Conservation (phyloP, 1,284 basidiomycete genomes). For the Flammula alnicola region DNA sequence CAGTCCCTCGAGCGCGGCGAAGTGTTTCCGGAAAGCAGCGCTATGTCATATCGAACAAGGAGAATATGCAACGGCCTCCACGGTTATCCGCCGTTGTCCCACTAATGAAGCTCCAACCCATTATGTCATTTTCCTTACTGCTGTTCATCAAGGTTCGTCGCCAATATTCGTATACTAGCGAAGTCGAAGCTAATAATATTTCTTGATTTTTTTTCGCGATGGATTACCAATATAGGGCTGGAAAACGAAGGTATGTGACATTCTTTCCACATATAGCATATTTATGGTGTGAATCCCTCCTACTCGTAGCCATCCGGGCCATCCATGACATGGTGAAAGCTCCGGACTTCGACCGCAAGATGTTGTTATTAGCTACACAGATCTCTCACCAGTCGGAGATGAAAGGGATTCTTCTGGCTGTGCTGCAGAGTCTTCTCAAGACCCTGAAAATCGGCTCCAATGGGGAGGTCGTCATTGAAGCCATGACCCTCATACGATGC, state of each 20-base stretch:
- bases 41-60: constrained; percentile 77
- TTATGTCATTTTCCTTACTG: constrained; percentile 74
- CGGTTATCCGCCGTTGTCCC: constrained; percentile 70
- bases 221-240: constrained; percentile 50
- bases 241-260: constrained; percentile 71
- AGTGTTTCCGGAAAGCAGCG: constrained; percentile 81
- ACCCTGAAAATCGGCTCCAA: constrained; percentile 58
- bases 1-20: constrained; percentile 56
- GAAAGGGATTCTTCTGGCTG: constrained; percentile 69
- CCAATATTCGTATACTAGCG: neutral
- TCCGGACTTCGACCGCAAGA: constrained; percentile 79
- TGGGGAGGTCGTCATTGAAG: constrained; percentile 66
- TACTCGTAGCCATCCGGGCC: constrained; percentile 62
- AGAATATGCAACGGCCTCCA: constrained; percentile 71
- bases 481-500: constrained; percentile 76
- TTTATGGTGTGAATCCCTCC: constrained; percentile 12
- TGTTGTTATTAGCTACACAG: constrained; percentile 79
- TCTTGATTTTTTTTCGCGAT: constrained; percentile 13
- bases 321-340: constrained; percentile 70
- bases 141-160: constrained; percentile 74
- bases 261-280: constrained; percentile 16
- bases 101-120: constrained; percentile 72
- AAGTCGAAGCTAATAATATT: constrained; percentile 10
- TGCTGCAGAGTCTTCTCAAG: constrained; percentile 69
- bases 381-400: constrained; percentile 79